A percentile compares a stretch with the other conserved stretches of the same genome.
Evolutionary conservation across 2,329 filamentous ascomycete genomes (phyloP).

Genomic region (Penicillium sp.): DNA sequence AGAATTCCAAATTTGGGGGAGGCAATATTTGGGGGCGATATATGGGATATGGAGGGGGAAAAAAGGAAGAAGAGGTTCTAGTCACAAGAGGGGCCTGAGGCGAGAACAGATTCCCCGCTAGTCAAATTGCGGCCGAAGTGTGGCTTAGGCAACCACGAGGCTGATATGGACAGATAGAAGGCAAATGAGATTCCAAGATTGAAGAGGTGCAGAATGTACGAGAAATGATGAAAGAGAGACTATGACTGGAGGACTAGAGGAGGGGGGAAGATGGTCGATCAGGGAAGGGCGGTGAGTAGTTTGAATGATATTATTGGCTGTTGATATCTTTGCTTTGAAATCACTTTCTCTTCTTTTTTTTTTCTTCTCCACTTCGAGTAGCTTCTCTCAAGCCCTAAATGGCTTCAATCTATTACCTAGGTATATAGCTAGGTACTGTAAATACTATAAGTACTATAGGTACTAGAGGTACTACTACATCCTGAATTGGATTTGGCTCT

Average conservation of each 20-base stretch:
- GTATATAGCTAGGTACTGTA: too few relatives aligned
- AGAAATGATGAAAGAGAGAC: conserved; percentile 3
- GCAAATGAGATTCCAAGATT: background rate
- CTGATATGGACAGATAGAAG: background rate
- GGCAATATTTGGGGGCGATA: conserved; percentile 2
- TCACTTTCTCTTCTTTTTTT: background rate
- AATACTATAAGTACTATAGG: too few relatives aligned
- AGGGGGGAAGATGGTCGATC: conserved; percentile 11
- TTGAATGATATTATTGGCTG: conserved; percentile 9
- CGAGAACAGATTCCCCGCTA: conserved; percentile 8
- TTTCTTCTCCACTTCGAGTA: background rate
- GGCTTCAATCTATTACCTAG: too few relatives aligned
- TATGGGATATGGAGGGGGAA: conserved; percentile 6
- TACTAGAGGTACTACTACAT: background rate
- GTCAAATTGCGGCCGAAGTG: conserved; percentile 6
- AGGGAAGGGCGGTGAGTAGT: conserved; percentile 7
- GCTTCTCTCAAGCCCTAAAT: background rate
- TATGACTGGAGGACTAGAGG: conserved; percentile 2
- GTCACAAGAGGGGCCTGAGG: conserved; percentile 17
- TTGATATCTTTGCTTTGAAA: conserved; percentile 3
- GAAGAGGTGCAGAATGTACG: background rate
- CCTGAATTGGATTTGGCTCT: background rate
- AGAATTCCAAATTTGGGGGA: background rate
- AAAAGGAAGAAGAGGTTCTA: conserved; percentile 9
- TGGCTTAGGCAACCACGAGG: conserved; percentile 5